Percentiles rank a stretch among this genome's conserved stretches.
phyloP scores from a whole-genome alignment of 2,329 filamentous ascomycete species.

The Falciphora oryzae region DNA sequence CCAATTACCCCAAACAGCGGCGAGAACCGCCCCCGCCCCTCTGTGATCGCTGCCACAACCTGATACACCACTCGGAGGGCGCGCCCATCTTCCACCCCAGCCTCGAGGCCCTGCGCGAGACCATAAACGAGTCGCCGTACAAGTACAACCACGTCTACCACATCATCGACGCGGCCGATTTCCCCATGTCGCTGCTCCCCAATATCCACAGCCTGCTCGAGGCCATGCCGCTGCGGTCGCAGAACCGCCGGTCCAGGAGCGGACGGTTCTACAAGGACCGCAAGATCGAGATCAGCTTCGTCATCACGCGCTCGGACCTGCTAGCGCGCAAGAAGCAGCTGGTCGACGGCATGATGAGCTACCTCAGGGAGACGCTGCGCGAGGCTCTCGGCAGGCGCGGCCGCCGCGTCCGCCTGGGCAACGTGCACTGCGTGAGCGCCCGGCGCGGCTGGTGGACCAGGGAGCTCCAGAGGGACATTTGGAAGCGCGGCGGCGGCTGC shows the following conservation, averaged over 20 bases:
- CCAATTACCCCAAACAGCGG: background rate
- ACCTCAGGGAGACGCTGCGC: conserved; percentile 70
- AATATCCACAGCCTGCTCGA: conserved; percentile 65
- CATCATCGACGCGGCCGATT: conserved; percentile 90
- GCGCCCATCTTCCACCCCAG: conserved; percentile 73
- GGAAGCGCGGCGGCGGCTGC: conserved; percentile 72
- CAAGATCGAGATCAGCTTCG: conserved; percentile 76
- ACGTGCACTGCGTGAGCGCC: conserved; percentile 80
- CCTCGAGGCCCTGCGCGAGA: conserved; percentile 73
- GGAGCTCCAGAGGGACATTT: conserved; percentile 79
- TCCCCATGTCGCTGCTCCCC: conserved; percentile 87
- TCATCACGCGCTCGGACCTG: conserved; percentile 84
- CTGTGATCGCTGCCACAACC: conserved; percentile 81
- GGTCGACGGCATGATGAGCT: conserved; percentile 82
- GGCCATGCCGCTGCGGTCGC: conserved; percentile 67
- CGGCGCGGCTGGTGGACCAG: conserved; percentile 88
- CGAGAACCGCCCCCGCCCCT: conserved; percentile 28
- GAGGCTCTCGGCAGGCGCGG: conserved; percentile 65
- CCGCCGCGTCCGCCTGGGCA: conserved; percentile 73
- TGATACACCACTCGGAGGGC: conserved; percentile 70
- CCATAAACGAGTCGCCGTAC: conserved; percentile 82
- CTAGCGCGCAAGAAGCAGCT: conserved; percentile 78
- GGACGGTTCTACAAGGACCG: conserved; percentile 61
- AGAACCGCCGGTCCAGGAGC: conserved; percentile 69
- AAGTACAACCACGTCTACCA: conserved; percentile 94